Evolutionary conservation across 805 yeast species (phyloP), one percentile per base, ranked within the genome.

Genomic region (Priceomyces fermenticarens): DNA sequence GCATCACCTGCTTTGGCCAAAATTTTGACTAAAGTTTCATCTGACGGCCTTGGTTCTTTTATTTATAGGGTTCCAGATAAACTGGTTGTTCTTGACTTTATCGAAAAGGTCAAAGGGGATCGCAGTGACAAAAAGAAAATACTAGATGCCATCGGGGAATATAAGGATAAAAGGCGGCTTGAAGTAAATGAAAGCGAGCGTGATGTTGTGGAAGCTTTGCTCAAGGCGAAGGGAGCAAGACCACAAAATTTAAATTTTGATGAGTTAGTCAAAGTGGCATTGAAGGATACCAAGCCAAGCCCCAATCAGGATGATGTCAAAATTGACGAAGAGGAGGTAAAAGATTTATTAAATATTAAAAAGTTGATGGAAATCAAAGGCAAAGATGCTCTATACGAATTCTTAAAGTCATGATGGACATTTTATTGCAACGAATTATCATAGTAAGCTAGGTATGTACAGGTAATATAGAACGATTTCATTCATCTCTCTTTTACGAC

Each of bases 331-430:
- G 45, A 63, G 3, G 90, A 84, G 48, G 31, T 77, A 1, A 54
- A 63, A 3, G 81, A 81, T 38, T 65, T 86, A 20, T 45, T 67
- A 29, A 65, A 77, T 16, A 75, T 89, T 33, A 82, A 79, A 52
- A 65, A 70, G 50, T 62, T 90, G 38, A 73, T 90, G 59, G 73
- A 78, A 47, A 45, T 76, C 32, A 89, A 85, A 58, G 96, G 96
- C 1, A 75, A 76, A 49, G 87, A 80, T 3, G 74, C 77, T 36
- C 59, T 89, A 33, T 38, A 87, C 47, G 60, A 75, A 33, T 84
- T 88, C 56, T 68, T 88, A 42, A 65, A 65, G 42, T 47, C 58
- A 27, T 47, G 42, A 38, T 47, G 42, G 35, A 11, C 4, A 13
- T 13, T 42, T 40, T n/a, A 48, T 41, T 57, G 57, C 41, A 66